These are phyloP conservation scores for Vachellia pachyceras DNA, from an alignment of 306 rosid species.

Conservation along the genomic window DNA sequence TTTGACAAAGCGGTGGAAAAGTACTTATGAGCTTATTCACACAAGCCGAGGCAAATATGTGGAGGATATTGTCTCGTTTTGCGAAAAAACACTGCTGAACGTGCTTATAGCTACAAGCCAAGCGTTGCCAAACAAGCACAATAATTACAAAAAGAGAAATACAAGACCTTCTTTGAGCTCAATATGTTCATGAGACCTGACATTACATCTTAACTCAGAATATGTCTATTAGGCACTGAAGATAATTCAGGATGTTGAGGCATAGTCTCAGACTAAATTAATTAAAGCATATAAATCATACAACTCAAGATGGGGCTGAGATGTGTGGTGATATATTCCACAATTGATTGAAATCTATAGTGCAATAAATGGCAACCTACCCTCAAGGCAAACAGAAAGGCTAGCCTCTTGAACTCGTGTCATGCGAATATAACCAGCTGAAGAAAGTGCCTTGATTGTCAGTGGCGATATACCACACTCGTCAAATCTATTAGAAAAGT, in stretches of 20 bases:
- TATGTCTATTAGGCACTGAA: not conserved
- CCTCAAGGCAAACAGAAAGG: slow-evolving; percentile 73
- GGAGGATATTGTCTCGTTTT: too few species aligned
- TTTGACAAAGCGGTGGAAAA: too few species aligned
- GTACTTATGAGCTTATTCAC: too few species aligned
- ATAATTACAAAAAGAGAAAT: not conserved
- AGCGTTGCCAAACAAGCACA: too few species aligned
- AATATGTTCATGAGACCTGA: not conserved
- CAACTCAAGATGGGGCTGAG: not conserved
- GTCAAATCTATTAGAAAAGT: slow-evolving; percentile 60
- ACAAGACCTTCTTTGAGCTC: not conserved
- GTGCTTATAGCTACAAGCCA: too few species aligned
- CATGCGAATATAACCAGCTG: slow-evolving; percentile 75
- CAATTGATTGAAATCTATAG: not conserved
- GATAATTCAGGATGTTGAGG: not conserved
- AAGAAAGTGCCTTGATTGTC: slow-evolving; percentile 80
- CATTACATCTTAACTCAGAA: not conserved
- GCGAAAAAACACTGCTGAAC: too few species aligned
- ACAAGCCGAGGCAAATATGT: too few species aligned
- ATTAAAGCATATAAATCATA: not conserved
- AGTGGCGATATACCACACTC: slow-evolving; percentile 79
- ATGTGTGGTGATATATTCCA: not conserved
- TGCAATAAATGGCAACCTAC: slow-evolving; percentile 49
- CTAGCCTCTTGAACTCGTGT: slow-evolving; percentile 87
- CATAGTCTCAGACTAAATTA: not conserved